Conservation (phyloP, 2,329 filamentous ascomycete genomes). For the Geosmithia putterillii region DNA sequence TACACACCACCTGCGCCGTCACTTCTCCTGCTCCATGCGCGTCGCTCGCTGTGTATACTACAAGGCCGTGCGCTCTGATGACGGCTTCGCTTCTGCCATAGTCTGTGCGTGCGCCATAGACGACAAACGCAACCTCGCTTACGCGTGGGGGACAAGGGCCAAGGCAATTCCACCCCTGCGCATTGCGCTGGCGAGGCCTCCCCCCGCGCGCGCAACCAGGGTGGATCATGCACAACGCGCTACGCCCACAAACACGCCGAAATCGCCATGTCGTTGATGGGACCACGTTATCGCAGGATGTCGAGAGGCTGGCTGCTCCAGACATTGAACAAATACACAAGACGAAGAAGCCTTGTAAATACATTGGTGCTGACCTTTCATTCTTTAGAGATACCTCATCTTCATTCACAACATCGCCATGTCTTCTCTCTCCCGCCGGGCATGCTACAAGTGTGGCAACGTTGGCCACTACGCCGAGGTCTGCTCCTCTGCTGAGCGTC, state of each 20-base stretch:
- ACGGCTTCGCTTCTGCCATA: not conserved
- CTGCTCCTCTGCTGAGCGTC: conserved; percentile 92
- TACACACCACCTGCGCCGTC: no score
- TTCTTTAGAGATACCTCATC: not conserved
- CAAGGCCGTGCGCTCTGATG: not conserved
- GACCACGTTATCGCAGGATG: not conserved
- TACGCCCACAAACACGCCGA: not conserved
- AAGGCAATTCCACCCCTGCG: not conserved
- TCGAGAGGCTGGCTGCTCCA: not conserved
- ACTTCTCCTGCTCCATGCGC: no score
- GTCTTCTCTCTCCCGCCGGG: conserved; percentile 71
- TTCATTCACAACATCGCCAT: conserved; percentile 30
- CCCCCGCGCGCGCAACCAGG: not conserved
- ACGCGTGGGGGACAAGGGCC: not conserved
- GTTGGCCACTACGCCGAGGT: conserved; percentile 78
- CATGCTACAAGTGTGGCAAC: conserved; percentile 76
- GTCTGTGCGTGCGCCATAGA: not conserved
- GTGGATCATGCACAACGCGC: not conserved
- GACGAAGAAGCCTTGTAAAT: not conserved
- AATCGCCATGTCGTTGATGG: not conserved
- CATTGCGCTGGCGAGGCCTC: not conserved
- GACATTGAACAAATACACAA: not conserved
- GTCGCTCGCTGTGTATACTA: not conserved
- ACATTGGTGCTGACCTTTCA: not conserved
- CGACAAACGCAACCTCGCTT: not conserved